Base-by-base conservation (phyloP, 176 grass and related monocot species). In the Calamus simplicifolius region DNA sequence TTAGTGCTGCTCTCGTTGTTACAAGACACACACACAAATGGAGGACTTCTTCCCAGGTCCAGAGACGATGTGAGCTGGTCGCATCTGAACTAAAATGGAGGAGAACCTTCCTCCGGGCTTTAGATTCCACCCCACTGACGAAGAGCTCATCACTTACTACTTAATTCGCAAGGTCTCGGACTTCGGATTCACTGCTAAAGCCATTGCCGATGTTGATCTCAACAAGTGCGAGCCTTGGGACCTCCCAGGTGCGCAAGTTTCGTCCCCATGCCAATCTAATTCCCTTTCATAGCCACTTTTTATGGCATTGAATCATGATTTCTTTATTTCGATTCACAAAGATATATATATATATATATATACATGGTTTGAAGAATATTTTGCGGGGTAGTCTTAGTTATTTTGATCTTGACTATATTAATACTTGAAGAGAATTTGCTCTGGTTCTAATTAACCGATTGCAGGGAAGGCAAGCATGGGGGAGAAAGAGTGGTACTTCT, bases 161-260 rank as follows among this genome's bases (percentile, higher is more conserved):
- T 67, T 82, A 4, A 67, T 61, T 12, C 59, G 68, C 13, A 82
- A 82, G 58, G 73, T 77, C 19, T 65, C 73, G 13, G 79, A 82
- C 67, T 68, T 67, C 25, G 61, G 67, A 28, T 82, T 77, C 25
- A 55, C 52, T 15, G 48, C 73, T 2, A 62, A 55, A 2, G 79
- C 67, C 56, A 77, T 82, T 50, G 60, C 67, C 27, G 79, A 82
- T 48, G 73, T 82, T 4, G 79, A 82, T 28, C 49, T 82, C 29
- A 82, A 82, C 52, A 82, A 77, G 61, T 77, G 73, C 48, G 79
- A 82, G 49, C 79, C 79, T 49, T 82, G 79, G 79, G 79, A 82
- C 62, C 64, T 82, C 1, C 79, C 79, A 2, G 79, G 79, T 82
- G 66, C 50, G 2, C 28, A n/a, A 43, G 35, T 43, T 43, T 43